A percentile compares a stretch with the other conserved stretches of the same genome.
These are phyloP conservation scores for Saccharum officinarum DNA, from an alignment of 176 grass and related monocot genomes.

Conservation along the genomic window DNA sequence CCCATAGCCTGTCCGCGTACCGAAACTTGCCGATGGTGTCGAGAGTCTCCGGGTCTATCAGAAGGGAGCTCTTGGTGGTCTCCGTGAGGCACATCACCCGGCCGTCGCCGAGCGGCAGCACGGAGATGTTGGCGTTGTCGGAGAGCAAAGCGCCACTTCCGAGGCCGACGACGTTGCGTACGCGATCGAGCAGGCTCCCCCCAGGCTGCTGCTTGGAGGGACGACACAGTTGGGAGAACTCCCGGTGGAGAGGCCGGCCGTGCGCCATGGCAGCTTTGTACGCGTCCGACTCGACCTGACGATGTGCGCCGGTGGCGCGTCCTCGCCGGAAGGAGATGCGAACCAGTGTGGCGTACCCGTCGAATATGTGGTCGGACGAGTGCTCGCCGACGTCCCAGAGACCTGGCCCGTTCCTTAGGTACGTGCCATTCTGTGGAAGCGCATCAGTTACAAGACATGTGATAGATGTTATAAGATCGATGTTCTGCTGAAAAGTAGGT, in stretches of 20 bases:
- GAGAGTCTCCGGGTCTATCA: slow-evolving; percentile 60
- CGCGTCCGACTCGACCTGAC: not conserved
- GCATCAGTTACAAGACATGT: no score
- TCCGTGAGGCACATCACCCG: slow-evolving; percentile 66
- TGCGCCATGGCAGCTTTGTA: not conserved
- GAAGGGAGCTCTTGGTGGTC: slow-evolving; percentile 52
- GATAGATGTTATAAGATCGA: no score
- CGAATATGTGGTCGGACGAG: no score
- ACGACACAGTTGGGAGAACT: not conserved
- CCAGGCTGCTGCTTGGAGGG: not conserved
- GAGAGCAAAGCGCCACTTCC: not conserved
- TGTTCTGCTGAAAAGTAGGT: no score
- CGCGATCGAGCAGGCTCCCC: not conserved
- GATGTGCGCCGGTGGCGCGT: not conserved
- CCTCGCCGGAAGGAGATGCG: no score
- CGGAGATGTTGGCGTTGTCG: not conserved
- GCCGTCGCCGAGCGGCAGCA: not conserved
- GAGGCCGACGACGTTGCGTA: not conserved
- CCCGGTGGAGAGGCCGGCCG: not conserved
- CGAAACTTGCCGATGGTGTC: slow-evolving; percentile 55
- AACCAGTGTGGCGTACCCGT: no score
- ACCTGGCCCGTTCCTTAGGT: no score
- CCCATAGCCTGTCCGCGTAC: slow-evolving; percentile 48
- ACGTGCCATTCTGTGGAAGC: no score
- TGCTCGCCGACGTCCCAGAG: no score